Base-by-base conservation (phyloP, 2,329 filamentous ascomycete species). In the Orbilia quercus region DNA sequence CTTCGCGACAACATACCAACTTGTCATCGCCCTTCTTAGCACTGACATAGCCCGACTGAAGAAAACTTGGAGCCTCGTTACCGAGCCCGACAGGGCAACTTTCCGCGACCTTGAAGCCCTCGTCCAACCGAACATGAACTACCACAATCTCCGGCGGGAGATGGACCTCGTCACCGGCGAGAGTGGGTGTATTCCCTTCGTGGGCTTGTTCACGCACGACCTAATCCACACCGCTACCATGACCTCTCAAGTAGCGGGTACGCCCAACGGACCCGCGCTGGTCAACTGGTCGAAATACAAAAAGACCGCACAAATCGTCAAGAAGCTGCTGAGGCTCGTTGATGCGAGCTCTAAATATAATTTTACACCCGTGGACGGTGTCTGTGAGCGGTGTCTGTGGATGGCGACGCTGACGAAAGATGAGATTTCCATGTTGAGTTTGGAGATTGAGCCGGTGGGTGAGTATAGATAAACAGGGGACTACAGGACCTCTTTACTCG, bases 281-380 rank as follows among this genome's bases (percentile, higher is more conserved):
- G 86, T 95, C 77, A 95, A 95, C 80, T 95, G 95, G 81, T 91
- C 94, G 82, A 86, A 90, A 67, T 92, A 90, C 77, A 89, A 91
- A 72, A 89, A 87, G 31, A 88, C 89, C 23, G 91, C 91, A 2
- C 85, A 86, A 0, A 89, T 93, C 40, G 89, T 94, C 75, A 95
- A 95, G 83, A 91, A 90, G 53, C 82, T 95, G 40, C 82, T 94
- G 42, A 85, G 91, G 20, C 83, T 95, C n/a, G 83, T 95, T 7
- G 91, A 95, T 80, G 89, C 90, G 0, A 93, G 90, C 79, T 87
- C 88, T 20, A 85, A 87, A 64, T 95, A 94, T 79, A 82, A 83
- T 5, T 92, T 94, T 79, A 85, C 88, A 76, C 88, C 90, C 0
- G 87, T 93, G 38, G 89, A 91, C 74, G 90, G 90, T 58, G 86